Evolutionary conservation across 345 rosid genomes (phyloP), one percentile per base, ranked within the genome.

Genomic region (Ceriops tagal): DNA sequence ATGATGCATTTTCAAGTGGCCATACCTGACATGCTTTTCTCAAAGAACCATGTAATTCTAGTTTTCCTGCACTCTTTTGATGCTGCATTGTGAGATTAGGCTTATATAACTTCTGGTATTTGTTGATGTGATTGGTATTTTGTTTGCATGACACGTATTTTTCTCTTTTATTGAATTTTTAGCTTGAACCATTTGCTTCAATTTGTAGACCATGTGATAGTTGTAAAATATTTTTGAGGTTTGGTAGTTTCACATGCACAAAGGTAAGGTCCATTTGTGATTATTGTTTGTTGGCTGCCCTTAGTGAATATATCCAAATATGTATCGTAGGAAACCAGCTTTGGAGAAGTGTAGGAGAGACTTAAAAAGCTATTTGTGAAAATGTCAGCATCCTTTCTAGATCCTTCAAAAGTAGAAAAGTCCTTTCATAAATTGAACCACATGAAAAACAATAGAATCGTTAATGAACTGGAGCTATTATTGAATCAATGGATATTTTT

Each of bases 371-470:
- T 69, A 66, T 82, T 87, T 58, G 59, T 67, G 71, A 91, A 86
- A 80, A 85, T 93, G 90, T 88, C 98, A 72, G 78, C 88, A 51
- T 86, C 74, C 71, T 93, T 91, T 79, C 83, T 83, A 59, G 93
- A 89, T 78, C 88, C 91, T 66, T 79, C 79, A 47, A 84, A 86
- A 80, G 92, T 97, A 60, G 90, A 83, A 78, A 90, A 80, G 52
- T 81, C 78, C 79, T 88, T 91, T 80, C 71, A 84, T 74, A 86
- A 80, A 67, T 71, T 93, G 82, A 85, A 80, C 67, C 83, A 82
- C 75, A 75, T 85, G 86, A 87, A 84, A 69, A 96, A 91, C 64
- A 68, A 78, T 57, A 73, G 78, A 53, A 82, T 87, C 68, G 87
- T 91, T 73, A 78, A 77, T 64, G 73, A 74, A 26, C 78, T 93